Percentiles rank a stretch among this genome's conserved stretches.
These are phyloP conservation scores for Peronosclerospora sorghi DNA, from an alignment of 352 stramenopile genomes.

Conservation along the genomic window DNA sequence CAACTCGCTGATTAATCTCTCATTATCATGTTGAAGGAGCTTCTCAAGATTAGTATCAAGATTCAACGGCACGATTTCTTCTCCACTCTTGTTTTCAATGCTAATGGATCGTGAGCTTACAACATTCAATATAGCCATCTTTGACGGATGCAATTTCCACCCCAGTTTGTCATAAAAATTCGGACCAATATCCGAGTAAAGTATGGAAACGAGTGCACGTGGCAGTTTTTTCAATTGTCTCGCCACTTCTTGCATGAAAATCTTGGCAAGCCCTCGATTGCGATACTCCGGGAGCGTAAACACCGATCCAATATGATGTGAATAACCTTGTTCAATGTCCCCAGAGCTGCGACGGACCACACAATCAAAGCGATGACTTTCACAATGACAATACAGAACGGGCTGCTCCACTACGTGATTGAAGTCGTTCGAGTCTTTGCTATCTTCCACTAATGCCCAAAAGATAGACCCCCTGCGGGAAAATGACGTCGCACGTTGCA, in stretches of 20 bases:
- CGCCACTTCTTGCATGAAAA: slow-evolving; percentile 34
- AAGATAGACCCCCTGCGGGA: slow-evolving; percentile 45
- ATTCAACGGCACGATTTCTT: slow-evolving; percentile 11
- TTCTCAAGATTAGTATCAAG: slow-evolving; percentile 29
- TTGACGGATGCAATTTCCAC: slow-evolving; percentile 41
- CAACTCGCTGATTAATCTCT: slow-evolving; percentile 22
- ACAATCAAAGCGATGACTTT: slow-evolving; percentile 49
- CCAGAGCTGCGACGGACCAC: slow-evolving; percentile 21
- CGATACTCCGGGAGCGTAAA: slow-evolving; percentile 46
- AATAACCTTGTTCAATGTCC: slow-evolving; percentile 31
- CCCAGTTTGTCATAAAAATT: slow-evolving; percentile 52
- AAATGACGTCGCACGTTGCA: slow-evolving; percentile 39
- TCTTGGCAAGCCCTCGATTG: slow-evolving; percentile 32
- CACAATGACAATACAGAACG: slow-evolving; percentile 38
- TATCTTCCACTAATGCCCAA: slow-evolving; percentile 49
- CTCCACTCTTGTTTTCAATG: background rate
- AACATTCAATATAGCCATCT: slow-evolving; percentile 25
- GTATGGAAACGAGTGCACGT: slow-evolving; percentile 26
- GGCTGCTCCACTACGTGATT: slow-evolving; percentile 8
- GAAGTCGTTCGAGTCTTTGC: slow-evolving; percentile 5
- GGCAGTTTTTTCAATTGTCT: slow-evolving; percentile 20
- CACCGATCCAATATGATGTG: slow-evolving; percentile 52
- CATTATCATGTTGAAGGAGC: slow-evolving; percentile 34
- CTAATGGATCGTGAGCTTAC: slow-evolving; percentile 4
- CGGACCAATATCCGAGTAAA: slow-evolving; percentile 62